Conservation (phyloP, 495 filamentous ascomycete species). For the Neurospora sp. region DNA sequence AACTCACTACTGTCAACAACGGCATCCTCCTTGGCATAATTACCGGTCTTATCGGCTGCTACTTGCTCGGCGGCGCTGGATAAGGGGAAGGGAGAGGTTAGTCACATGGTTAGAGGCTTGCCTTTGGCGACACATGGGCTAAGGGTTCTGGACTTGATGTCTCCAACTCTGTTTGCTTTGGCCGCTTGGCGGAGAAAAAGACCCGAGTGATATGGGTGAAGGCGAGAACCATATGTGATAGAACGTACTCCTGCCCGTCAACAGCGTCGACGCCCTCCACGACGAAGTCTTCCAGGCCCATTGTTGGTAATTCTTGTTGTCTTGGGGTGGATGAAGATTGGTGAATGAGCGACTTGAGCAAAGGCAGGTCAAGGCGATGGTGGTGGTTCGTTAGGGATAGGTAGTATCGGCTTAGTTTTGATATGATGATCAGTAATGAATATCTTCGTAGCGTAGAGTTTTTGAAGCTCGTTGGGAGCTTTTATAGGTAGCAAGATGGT, state of each 20-base stretch:
- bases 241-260: conserved; percentile 17
- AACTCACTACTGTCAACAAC: conserved; percentile 19
- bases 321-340: background rate
- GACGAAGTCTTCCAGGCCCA: conserved; percentile 8
- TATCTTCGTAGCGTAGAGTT: background rate
- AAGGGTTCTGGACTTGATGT: background rate
- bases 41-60: conserved; percentile 18
- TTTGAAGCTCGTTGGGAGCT: background rate
- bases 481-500: background rate
- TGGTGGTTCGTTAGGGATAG: background rate
- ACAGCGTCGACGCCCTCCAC: conserved; percentile 19
- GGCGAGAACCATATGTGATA: too few species aligned
- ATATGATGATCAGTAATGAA: background rate
- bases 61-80: conserved; percentile 23
- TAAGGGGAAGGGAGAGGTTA: background rate
- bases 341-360: background rate
- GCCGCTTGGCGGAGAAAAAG: background rate
- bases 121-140: background rate
- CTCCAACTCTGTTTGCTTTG: background rate
- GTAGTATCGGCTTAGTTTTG: background rate
- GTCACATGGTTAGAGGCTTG: background rate
- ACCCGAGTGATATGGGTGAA: too few species aligned
- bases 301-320: background rate
- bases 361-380: background rate
- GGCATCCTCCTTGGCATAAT: conserved; percentile 20